Conservation (phyloP, 306 rosid genomes). For the Cicer judaicum region DNA sequence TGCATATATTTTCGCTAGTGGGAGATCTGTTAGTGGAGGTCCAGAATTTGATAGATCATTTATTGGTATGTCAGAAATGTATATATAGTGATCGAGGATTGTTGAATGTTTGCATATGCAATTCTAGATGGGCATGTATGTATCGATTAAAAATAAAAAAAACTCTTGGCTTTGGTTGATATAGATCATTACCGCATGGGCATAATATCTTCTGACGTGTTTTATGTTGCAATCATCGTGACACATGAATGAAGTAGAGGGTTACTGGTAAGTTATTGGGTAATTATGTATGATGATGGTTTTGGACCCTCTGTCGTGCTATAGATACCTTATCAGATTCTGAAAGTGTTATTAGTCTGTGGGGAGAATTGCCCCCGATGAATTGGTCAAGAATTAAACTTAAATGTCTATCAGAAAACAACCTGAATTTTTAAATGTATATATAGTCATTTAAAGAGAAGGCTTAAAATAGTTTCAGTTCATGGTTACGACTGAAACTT, state of each 20-base stretch:
- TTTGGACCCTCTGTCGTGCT: conserved; percentile 39
- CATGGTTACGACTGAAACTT: conserved; percentile 26
- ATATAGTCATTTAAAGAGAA: conserved; percentile 34
- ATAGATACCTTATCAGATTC: conserved; percentile 17
- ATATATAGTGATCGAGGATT: conserved; percentile 40
- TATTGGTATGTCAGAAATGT: conserved; percentile 45
- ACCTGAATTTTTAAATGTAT: not conserved
- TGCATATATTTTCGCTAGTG: conserved; percentile 36
- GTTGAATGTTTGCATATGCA: conserved; percentile 47
- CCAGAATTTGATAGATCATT: conserved; percentile 37
- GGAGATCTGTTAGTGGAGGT: conserved; percentile 36
- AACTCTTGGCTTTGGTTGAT: conserved; percentile 45
- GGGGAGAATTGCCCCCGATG: conserved; percentile 33
- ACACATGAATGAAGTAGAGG: conserved; percentile 14
- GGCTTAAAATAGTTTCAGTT: conserved; percentile 27
- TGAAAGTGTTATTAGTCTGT: conserved; percentile 10
- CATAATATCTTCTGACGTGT: conserved; percentile 37
- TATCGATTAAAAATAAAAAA: conserved; percentile 38
- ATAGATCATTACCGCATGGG: conserved; percentile 57
- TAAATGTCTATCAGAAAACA: conserved; percentile 31
- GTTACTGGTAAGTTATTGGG: conserved; percentile 4
- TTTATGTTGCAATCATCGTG: conserved; percentile 14
- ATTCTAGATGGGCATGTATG: conserved; percentile 26
- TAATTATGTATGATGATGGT: conserved; percentile 3
- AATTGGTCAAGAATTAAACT: conserved; percentile 14